Conservation (phyloP, 2,329 filamentous ascomycete genomes). For the Zalaria sp. region DNA sequence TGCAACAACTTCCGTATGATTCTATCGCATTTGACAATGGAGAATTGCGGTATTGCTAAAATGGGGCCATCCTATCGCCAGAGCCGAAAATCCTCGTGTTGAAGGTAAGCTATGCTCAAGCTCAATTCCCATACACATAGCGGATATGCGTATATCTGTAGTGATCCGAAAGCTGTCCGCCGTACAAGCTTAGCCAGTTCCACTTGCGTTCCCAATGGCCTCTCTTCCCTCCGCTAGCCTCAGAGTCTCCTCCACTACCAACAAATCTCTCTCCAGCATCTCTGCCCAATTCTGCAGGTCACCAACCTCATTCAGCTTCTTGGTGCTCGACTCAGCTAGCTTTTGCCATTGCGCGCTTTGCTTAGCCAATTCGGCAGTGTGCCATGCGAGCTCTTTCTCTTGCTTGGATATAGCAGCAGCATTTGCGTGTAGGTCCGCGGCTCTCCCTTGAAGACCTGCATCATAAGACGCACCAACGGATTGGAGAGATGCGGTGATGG, state of each 20-base stretch:
- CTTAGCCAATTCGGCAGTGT: slow-evolving; percentile 32
- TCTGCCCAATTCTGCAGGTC: slow-evolving; percentile 82
- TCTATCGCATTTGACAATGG: too few species aligned
- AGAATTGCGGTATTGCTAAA: too few species aligned
- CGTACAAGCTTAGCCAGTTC: not conserved
- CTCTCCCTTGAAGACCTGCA: slow-evolving; percentile 52
- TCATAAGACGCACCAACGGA: slow-evolving; percentile 56
- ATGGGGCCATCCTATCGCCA: too few species aligned
- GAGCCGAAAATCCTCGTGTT: too few species aligned
- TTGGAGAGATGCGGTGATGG: slow-evolving; percentile 34
- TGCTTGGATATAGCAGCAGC: slow-evolving; percentile 50
- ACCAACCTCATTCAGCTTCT: slow-evolving; percentile 61
- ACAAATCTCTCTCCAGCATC: slow-evolving; percentile 43
- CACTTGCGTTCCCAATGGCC: slow-evolving; percentile 1
- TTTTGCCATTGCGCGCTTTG: slow-evolving; percentile 20
- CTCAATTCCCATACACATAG: too few species aligned
- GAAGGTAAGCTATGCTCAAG: too few species aligned
- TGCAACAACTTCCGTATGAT: too few species aligned
- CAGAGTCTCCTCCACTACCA: slow-evolving; percentile 23
- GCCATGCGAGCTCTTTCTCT: slow-evolving; percentile 46
- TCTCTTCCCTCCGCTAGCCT: slow-evolving; percentile 17
- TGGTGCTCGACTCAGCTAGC: slow-evolving; percentile 46
- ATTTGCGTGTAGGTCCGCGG: slow-evolving; percentile 55
- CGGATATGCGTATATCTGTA: too few species aligned
- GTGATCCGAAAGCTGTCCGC: too few species aligned